Evolutionary conservation across 2,329 filamentous ascomycete species (phyloP).

Genomic region (Colletotrichum abscissum): DNA sequence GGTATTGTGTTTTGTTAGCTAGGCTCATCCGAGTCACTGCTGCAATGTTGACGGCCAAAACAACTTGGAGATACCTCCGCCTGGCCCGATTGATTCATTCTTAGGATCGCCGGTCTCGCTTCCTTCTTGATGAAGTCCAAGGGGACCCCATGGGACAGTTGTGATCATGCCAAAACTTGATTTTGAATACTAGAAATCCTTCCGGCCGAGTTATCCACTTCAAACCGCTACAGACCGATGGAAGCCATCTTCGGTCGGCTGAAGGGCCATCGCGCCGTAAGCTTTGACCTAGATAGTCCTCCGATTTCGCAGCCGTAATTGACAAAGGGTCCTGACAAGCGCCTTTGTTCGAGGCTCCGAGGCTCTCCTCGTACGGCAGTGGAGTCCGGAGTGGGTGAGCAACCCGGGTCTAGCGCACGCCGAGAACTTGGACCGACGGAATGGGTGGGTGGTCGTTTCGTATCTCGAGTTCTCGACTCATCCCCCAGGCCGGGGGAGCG

Average conservation of each 20-base stretch:
- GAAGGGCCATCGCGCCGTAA: neutral
- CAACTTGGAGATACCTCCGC: neutral
- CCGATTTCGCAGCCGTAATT: conserved; percentile 21
- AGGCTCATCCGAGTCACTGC: neutral
- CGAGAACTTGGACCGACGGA: neutral
- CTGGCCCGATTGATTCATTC: neutral
- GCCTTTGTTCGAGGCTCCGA: neutral
- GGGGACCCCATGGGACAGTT: neutral
- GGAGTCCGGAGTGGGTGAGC: neutral
- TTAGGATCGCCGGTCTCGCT: neutral
- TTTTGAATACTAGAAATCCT: neutral
- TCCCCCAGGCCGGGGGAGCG: neutral
- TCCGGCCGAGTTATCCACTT: conserved; percentile 10
- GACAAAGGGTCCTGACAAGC: conserved; percentile 2
- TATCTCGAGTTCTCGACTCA: conserved; percentile 6
- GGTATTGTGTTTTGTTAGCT: neutral
- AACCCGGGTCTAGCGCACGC: conserved; percentile 16
- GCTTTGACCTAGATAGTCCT: neutral
- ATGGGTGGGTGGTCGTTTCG: neutral
- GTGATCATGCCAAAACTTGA: neutral
- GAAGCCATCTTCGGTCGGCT: conserved; percentile 15
- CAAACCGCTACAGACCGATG: conserved; percentile 23
- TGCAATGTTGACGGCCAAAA: neutral
- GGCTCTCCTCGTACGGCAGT: neutral
- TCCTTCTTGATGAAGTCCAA: neutral